Evolutionary conservation across 768 basidiomycete genomes (phyloP).

Genomic region (Mycena crocata): DNA sequence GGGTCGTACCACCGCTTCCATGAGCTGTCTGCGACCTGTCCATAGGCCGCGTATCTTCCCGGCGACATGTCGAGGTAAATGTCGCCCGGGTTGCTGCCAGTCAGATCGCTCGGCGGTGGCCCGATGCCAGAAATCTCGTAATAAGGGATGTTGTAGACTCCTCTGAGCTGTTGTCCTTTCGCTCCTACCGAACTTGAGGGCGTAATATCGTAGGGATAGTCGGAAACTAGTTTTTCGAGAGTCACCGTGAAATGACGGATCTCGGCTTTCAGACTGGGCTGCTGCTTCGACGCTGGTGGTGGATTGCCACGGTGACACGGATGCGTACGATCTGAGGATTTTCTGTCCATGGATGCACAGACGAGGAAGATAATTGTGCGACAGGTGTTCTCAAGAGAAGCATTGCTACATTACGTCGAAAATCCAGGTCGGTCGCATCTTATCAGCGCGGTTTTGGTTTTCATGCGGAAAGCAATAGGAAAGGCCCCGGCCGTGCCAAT

Average conservation of each 20-base stretch:
- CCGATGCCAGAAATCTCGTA: slow-evolving; percentile 12
- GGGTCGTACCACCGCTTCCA: slow-evolving; percentile 29
- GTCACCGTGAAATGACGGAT: slow-evolving; percentile 4
- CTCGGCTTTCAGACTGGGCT: not conserved
- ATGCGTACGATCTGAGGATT: not conserved
- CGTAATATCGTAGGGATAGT: slow-evolving; percentile 16
- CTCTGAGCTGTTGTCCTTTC: not conserved
- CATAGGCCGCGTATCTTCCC: not conserved
- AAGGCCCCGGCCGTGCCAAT: no score
- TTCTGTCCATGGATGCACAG: not conserved
- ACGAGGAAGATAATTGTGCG: not conserved
- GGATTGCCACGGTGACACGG: slow-evolving; percentile 10
- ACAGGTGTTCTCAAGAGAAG: not conserved
- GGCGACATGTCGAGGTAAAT: slow-evolving; percentile 21
- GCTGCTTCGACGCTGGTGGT: slow-evolving; percentile 1
- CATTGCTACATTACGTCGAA: no score
- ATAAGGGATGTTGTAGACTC: slow-evolving; percentile 10
- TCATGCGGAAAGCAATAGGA: no score
- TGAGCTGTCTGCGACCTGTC: not conserved
- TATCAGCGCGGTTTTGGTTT: no score
- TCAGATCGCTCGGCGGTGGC: slow-evolving; percentile 14
- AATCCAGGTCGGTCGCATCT: no score
- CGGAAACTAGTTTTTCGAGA: not conserved
- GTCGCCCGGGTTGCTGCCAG: slow-evolving; percentile 9
- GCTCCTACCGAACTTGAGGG: not conserved